Base-by-base conservation (phyloP, 2,329 filamentous ascomycete genomes). In the Xylariaceae sp. region DNA sequence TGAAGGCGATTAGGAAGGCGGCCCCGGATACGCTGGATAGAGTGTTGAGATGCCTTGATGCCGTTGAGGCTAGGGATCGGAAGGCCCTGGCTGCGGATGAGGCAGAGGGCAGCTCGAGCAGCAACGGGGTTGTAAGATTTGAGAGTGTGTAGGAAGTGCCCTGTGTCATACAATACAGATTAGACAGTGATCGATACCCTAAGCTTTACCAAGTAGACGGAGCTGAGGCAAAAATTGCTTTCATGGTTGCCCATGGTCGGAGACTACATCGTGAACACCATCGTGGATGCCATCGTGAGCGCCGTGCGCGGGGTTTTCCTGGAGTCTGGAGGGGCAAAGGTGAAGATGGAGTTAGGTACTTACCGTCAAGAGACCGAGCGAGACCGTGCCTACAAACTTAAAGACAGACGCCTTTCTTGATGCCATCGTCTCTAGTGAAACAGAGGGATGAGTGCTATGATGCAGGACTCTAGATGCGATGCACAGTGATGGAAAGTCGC, bases 381-480 rank as follows among this genome's bases (percentile, higher is more conserved):
- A 93, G 64, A 96, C 85, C 49, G 91, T 96, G 70, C 93, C 93
- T 65, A 97, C 89, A 73, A 97, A 96, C 79, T 98, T 97, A 78
- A 90, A 86, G 73, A 89, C 77, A 53, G 90, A 87, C 70, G 96
- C 81, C 70, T 86, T 85, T 67, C 81, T 86, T 67, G 83, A 85
- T 66, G 85, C 81, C 84, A 91, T 89, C 74, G 71, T 79, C 52
- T 53, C 68, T 57, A 55, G 32, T 52, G 40, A 52, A 59, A 48
- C 43, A 37, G 40, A 52, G 41, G n/a, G 29, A 49, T 9, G 40
- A 21, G 53, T 57, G 37, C 26, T 42, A 20, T 43, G 32, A 50
- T 49, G 20, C 20, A 54, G 45, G 50, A 61, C 43, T 47, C 53
- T 50, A 48, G 44, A 19, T 12, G 21, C 18, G 32, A 40, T 43